These are phyloP conservation scores for Sedum album DNA, from an alignment of 164 flowering plant species.

Conservation along the genomic window DNA sequence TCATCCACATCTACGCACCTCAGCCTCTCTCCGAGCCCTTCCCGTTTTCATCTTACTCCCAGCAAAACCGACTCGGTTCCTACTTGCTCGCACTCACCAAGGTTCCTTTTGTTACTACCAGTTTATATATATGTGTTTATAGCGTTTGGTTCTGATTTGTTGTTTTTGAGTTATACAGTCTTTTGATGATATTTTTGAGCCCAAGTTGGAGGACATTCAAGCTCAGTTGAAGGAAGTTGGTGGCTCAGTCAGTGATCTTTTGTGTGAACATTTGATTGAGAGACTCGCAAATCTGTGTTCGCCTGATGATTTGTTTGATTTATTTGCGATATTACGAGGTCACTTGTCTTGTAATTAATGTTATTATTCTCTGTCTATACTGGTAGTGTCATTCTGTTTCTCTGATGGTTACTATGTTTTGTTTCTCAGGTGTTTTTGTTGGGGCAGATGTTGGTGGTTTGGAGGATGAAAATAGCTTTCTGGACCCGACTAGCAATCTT, in stretches of 20 bases:
- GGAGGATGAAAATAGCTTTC: constrained; percentile 64
- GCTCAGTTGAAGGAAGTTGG: constrained; percentile 50
- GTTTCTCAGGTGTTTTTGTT: constrained; percentile 48
- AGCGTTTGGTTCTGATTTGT: background rate
- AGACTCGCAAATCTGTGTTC: constrained; percentile 47
- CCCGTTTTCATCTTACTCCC: constrained; percentile 72
- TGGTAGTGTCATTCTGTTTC: background rate
- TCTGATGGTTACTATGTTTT: background rate
- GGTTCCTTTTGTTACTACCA: constrained; percentile 24
- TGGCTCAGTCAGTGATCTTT: constrained; percentile 38
- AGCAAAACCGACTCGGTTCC: constrained; percentile 74
- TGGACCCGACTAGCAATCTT: constrained; percentile 70
- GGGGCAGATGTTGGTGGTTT: constrained; percentile 44
- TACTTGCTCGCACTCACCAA: constrained; percentile 62
- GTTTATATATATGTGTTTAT: too few species aligned
- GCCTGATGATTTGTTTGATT: constrained; percentile 84
- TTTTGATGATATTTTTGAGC: constrained; percentile 73
- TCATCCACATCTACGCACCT: constrained; percentile 63
- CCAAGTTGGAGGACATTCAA: constrained; percentile 57
- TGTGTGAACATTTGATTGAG: constrained; percentile 45
- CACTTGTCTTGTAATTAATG: background rate
- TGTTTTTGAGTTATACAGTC: constrained; percentile 30
- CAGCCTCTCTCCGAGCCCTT: constrained; percentile 50
- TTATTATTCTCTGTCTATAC: background rate
- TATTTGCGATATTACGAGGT: constrained; percentile 66